Evolutionary conservation across 108 stramenopile species (phyloP), one percentile per base, ranked within the genome.

Genomic region (Fragilariopsis cylindrus): DNA sequence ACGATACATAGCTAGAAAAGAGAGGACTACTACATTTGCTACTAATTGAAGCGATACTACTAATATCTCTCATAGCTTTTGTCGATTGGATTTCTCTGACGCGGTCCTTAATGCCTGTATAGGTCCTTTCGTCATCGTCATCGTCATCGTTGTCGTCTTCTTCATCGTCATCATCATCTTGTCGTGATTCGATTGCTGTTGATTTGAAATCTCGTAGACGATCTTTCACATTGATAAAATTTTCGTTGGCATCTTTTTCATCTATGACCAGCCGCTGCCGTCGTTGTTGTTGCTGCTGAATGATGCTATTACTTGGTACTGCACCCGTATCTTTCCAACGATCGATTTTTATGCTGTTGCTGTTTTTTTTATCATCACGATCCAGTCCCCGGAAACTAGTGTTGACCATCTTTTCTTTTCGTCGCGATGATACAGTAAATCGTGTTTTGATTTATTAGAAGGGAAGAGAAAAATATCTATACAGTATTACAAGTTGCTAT

Each of bases 371-470:
- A 30, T 30, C 30, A 30, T 30, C 30, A 30, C 30, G 30, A 30
- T 30, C 30, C 30, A 30, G 30, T 30, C 30, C 30, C 30, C 30
- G 30, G 30, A 30, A 30, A 41, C 60, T 39, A 41, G 43, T 8
- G 60, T 62, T 42, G 30, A 40, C 39, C 60, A 62, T 62, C 60
- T 62, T 62, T 62, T 11, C 9, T 41, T 62, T 57, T 19, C 50
- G 9, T 52, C 12, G 13, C 50, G 9, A 52, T 13, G 9, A 2
- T 13, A 52, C 50, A 52, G 13, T 13, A 9, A 13, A 52, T 52
- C 30, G 50, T 52, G 9, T 50, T 12, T 50, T 13, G 13, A 50
- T 13, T 50, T 50, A 13, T 0, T 50, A 12, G 50, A 50, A 50
- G 8, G 11, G 50, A 50, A 50, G 50, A 8, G 13, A 50, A 50